These are phyloP conservation scores for Hypoxylon cercidicola DNA, from an alignment of 495 filamentous ascomycete genomes.

Conservation along the genomic window DNA sequence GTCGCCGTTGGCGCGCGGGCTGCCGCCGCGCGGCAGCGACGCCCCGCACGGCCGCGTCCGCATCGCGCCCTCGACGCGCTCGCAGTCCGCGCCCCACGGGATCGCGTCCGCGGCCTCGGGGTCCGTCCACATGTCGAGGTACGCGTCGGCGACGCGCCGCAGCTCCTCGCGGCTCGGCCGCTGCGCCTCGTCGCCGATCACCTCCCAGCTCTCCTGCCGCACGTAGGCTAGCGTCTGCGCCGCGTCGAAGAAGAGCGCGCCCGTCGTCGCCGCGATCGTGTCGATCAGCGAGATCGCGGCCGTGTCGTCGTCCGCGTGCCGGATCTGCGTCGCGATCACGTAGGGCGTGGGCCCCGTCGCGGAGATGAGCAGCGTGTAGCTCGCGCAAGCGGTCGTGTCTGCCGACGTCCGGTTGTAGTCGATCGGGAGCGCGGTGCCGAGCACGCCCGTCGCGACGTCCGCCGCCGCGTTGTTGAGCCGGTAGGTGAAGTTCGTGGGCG, in stretches of 20 bases:
- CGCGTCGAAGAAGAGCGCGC: conserved; percentile 60
- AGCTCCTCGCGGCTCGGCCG: conserved; percentile 51
- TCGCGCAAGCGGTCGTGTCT: conserved; percentile 55
- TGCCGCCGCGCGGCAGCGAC: conserved; percentile 53
- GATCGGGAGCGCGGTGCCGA: conserved; percentile 49
- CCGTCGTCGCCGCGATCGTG: conserved; percentile 59
- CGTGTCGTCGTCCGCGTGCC: conserved; percentile 49
- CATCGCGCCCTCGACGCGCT: conserved; percentile 56
- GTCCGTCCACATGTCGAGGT: conserved; percentile 63
- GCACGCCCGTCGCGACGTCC: conserved; percentile 47
- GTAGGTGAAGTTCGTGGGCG: conserved; percentile 53
- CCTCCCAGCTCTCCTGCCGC: conserved; percentile 55
- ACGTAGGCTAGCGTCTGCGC: conserved; percentile 54
- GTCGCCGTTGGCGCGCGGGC: conserved; percentile 51
- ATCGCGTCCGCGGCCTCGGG: conserved; percentile 54
- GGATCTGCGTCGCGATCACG: conserved; percentile 56
- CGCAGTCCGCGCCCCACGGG: conserved; percentile 59
- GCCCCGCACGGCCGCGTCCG: conserved; percentile 54
- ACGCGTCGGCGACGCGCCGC: conserved; percentile 56
- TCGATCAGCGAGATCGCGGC: conserved; percentile 52
- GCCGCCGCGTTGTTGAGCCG: conserved; percentile 54
- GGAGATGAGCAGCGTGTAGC: conserved; percentile 57
- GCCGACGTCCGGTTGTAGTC: conserved; percentile 53
- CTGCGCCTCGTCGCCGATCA: conserved; percentile 39
- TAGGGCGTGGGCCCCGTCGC: conserved; percentile 51